phyloP scores from a whole-genome alignment of 2,329 filamentous ascomycete species.

The Neonectria sp. region DNA sequence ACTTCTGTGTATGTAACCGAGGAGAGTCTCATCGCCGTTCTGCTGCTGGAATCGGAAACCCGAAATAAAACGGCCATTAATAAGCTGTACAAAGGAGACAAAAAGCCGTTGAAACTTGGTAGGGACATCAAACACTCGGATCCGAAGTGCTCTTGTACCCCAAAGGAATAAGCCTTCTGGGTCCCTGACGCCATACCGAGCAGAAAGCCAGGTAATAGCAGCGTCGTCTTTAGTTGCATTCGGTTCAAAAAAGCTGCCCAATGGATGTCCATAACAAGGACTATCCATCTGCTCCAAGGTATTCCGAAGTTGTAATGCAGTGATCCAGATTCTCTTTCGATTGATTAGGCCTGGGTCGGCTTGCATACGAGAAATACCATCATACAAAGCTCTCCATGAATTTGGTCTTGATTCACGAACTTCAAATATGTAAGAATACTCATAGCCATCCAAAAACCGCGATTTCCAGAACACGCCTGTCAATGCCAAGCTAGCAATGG shows the following conservation, averaged over 20 bases:
- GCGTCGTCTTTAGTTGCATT: neutral
- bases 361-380: conserved; percentile 1
- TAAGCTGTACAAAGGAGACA: conserved; percentile 16
- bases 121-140: conserved; percentile 12
- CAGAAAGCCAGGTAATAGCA: neutral
- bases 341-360: conserved; percentile 12
- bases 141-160: conserved; percentile 22
- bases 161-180: conserved; percentile 8
- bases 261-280: conserved; percentile 11
- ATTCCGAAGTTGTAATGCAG: conserved; percentile 14
- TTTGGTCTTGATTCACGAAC: neutral
- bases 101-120: neutral
- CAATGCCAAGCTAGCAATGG: conserved; percentile 9
- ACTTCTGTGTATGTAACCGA: conserved; percentile 16
- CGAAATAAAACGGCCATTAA: conserved; percentile 14
- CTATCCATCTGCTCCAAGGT: conserved; percentile 6
- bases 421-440: conserved; percentile 26
- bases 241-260: conserved; percentile 22
- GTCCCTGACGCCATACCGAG: conserved; percentile 13
- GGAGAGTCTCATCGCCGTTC: neutral
- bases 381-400: conserved; percentile 19
- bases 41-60: conserved; percentile 21
- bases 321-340: conserved; percentile 27
- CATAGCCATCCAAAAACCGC: conserved; percentile 10
- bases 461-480: conserved; percentile 31